Evolutionary conservation across 768 basidiomycete species (phyloP), one percentile per base, ranked within the genome.

Genomic region (Gymnopilus junonius): DNA sequence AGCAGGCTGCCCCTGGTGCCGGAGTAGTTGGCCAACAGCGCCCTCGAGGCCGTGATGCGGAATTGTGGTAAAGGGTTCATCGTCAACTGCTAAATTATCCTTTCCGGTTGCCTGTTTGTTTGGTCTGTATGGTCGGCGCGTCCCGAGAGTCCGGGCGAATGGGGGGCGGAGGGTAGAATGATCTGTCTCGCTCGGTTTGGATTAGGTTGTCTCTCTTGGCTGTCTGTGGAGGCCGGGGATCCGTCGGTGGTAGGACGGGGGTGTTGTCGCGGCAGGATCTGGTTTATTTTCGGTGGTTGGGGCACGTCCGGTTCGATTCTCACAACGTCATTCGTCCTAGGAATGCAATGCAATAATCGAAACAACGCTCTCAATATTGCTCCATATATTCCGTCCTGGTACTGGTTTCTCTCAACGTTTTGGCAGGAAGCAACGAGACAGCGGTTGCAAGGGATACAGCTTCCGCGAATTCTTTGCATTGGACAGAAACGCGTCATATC

Each of bases 1-100:
- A 92, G 74, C 88, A 89, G 69, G 78, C 81, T 58, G 79, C 78
- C 39, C 81, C 87, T 45, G 85, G 78, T 43, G 76, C 82, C 58
- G 78, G 78, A 46, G 76, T 82, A 59, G 78, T 80, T 63, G 80
- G 79, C 12, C 83, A 83, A 66, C 81, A 79, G 62, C 79, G 84
- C 55, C 72, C 73, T 57, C 80, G 82, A 53, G 79, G 80, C 39
- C 81, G 83, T 63, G 84, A 84, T 43, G 76, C 77, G 45, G 85
- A 87, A 65, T 77, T 85, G 59, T 87, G 85, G 85, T 87, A 84
- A 82, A 81, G 71, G 74, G 70, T 53, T 63, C 53, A 58, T 55
- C 54, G 42, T 71, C 29, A 55, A 63, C 45, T 56, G 63, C 53
- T 65, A 64, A 56, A 64, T 55, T 62, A 68, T 60, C 46, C 60